These are phyloP conservation scores for Astragalus glycyphyllos DNA, from an alignment of 306 rosid species.

Conservation along the genomic window DNA sequence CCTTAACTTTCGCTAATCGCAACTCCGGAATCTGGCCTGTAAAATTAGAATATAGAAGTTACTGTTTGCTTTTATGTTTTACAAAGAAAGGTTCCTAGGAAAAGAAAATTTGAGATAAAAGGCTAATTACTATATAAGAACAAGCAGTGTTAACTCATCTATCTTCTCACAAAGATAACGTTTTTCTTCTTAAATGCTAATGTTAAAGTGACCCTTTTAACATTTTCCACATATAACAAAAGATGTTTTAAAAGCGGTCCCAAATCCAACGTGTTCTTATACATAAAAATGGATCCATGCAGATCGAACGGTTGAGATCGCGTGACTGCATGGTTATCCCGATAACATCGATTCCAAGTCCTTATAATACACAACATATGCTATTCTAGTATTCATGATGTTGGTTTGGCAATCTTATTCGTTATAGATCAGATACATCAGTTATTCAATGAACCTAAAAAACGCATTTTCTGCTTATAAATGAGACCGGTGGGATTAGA, in stretches of 20 bases:
- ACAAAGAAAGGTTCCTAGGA: neutral
- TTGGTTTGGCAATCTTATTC: neutral
- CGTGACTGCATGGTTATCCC: too few relatives aligned
- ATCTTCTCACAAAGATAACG: neutral
- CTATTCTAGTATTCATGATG: neutral
- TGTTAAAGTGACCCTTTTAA: neutral
- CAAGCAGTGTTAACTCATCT: neutral
- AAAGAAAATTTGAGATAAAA: neutral
- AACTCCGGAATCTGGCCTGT: slow-evolving; percentile 54
- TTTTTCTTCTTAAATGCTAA: neutral
- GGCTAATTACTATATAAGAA: neutral
- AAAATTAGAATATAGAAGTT: slow-evolving; percentile 32
- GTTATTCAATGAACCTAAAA: too few relatives aligned
- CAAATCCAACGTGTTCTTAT: neutral
- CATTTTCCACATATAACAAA: slow-evolving; percentile 2
- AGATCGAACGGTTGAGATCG: too few relatives aligned
- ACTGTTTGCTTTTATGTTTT: neutral
- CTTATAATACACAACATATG: too few relatives aligned
- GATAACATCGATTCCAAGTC: too few relatives aligned
- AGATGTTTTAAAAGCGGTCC: neutral
- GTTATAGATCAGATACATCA: too few relatives aligned
- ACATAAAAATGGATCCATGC: too few relatives aligned
- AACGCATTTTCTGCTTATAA: too few relatives aligned
- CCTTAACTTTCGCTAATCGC: slow-evolving; percentile 80
- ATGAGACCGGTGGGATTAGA: neutral